Evolutionary conservation across 2,329 filamentous ascomycete species (phyloP).

Genomic region (Colletotrichum falcatum): DNA sequence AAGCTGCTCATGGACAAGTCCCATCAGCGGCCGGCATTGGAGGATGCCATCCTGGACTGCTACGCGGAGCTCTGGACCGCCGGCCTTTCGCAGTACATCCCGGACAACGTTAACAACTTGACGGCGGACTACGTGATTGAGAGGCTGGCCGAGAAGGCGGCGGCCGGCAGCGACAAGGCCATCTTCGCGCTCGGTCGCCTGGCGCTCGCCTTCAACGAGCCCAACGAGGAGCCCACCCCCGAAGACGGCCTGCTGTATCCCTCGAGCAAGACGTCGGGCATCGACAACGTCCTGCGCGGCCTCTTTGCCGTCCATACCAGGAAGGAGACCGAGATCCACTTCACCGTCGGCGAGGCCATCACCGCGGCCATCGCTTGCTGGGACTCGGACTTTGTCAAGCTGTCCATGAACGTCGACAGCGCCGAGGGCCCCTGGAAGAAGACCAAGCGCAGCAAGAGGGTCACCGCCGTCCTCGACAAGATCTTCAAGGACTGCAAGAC

Average conservation of each 20-base stretch:
- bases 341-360: constrained; percentile 89
- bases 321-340: constrained; percentile 88
- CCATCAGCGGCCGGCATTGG: constrained; percentile 49
- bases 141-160: constrained; percentile 75
- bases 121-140: constrained; percentile 64
- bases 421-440: constrained; percentile 57
- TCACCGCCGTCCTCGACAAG: constrained; percentile 70
- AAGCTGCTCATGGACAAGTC: constrained; percentile 48
- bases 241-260: constrained; percentile 27
- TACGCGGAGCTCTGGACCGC: constrained; percentile 62
- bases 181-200: constrained; percentile 85
- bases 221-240: constrained; percentile 45
- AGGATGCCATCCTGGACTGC: constrained; percentile 59
- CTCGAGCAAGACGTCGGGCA: constrained; percentile 25
- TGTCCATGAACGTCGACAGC: constrained; percentile 79
- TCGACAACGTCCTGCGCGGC: constrained; percentile 60
- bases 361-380: constrained; percentile 83
- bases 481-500: constrained; percentile 82
- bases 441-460: constrained; percentile 28
- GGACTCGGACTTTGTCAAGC: constrained; percentile 82
- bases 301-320: constrained; percentile 86
- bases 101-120: constrained; percentile 44
- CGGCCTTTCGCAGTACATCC: constrained; percentile 50
- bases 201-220: constrained; percentile 69
- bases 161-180: constrained; percentile 83